Evolutionary conservation across 768 basidiomycete genomes (phyloP), one percentile per base, ranked within the genome.

Genomic region (Rhodotorula toruloides): DNA sequence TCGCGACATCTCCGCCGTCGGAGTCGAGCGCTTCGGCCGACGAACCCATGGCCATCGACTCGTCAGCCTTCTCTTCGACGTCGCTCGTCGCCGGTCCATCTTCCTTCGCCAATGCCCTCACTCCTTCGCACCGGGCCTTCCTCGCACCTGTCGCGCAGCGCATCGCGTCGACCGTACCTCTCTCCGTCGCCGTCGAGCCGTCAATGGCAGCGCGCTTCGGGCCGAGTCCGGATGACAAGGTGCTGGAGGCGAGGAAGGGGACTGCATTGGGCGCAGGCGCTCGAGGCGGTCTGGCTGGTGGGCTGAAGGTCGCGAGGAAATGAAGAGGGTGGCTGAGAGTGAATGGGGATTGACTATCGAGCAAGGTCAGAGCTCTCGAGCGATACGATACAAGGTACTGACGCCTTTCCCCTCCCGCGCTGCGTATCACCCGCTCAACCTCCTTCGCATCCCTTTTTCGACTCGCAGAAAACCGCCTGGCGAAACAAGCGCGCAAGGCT

Each of bases 181-280:
- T 75, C 27, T 32, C 59, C 9, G 50, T 32, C 16, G 77, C 79
- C 5, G 90, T 89, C 75, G 79, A 43, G 27, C 34, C 42, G 19
- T 27, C n/a, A 12, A 39, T 40, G 39, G 27, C 57, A 9, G 46
- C 22, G 0, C 39, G 84, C 16, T 91, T 92, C 74, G 83, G 82
- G 31, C 90, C 89, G 42, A 96, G 92, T 77, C 94, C 94, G 29
- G 94, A 98, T 72, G 94, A 97, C 74, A 78, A 89, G 68, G 85
- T 97, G 14, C 80, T 88, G 73, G 84, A 84, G 71, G 89, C 91
- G 59, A 84, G 91, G 54, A 85, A 83, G 58, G 88, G 88, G 52
- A 88, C 91, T 25, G 44, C 50, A n/a, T 58, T 75, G 39, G 72
- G 32, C 12, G 34, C 36, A 36, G 52, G 52, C 52, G 52, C n/a